These are phyloP conservation scores for Sisymbrium altissimum DNA, from an alignment of 345 rosid genomes.

Conservation along the genomic window DNA sequence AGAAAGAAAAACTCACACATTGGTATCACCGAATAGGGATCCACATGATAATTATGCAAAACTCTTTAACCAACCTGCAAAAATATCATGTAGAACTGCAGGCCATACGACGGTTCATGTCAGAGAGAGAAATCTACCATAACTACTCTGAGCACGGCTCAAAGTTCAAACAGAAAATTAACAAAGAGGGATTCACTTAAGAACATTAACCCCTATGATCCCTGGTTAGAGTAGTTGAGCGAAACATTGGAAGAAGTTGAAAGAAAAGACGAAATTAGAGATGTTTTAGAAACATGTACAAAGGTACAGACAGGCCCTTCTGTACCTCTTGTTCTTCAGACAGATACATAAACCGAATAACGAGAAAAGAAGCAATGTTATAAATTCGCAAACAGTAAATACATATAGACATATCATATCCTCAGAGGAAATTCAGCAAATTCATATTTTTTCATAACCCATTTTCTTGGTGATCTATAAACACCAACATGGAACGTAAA, in stretches of 20 bases:
- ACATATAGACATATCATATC: conserved; percentile 18
- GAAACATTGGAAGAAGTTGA: background rate
- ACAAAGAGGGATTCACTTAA: conserved; percentile 7
- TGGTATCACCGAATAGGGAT: background rate
- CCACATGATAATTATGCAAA: background rate
- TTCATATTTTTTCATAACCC: conserved; percentile 5
- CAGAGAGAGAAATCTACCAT: background rate
- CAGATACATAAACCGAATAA: conserved; percentile 6
- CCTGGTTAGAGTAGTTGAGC: background rate
- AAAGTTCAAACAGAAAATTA: conserved; percentile 8
- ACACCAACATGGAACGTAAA: conserved; percentile 12
- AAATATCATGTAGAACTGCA: background rate
- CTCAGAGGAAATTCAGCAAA: conserved; percentile 7
- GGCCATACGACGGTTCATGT: background rate
- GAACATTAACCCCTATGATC: background rate
- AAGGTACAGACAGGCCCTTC: background rate
- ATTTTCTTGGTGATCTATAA: conserved; percentile 10
- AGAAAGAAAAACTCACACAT: conserved; percentile 12
- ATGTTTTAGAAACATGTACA: conserved; percentile 18
- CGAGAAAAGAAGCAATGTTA: conserved; percentile 9
- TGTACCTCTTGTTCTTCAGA: conserved; percentile 16
- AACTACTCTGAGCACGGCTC: background rate
- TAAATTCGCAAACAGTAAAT: conserved; percentile 6
- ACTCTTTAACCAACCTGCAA: conserved; percentile 14
- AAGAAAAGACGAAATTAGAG: background rate